Percentiles rank a stretch among this genome's conserved stretches.
phyloP scores from a whole-genome alignment of 805 yeast species.

The Saccharomyces jurei region DNA sequence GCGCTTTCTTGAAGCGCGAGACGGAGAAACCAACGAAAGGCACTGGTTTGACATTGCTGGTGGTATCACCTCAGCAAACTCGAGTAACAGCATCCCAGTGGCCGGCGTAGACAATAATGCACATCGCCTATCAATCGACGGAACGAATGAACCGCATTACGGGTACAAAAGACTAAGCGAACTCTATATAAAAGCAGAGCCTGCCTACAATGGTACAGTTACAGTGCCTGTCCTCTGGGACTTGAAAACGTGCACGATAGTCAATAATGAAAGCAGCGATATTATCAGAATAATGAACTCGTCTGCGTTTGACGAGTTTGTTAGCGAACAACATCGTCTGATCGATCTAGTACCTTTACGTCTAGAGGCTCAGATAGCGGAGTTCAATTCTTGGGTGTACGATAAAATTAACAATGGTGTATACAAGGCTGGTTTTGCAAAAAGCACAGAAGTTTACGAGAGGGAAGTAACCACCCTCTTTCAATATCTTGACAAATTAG shows the following conservation, averaged over 20 bases:
- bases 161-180: slow-evolving; percentile 54
- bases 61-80: slow-evolving; percentile 1
- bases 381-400: slow-evolving; percentile 69
- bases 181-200: slow-evolving; percentile 63
- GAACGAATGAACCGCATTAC: slow-evolving; percentile 51
- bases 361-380: slow-evolving; percentile 53
- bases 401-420: slow-evolving; percentile 86
- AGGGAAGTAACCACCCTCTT: slow-evolving; percentile 58
- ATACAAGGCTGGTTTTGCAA: slow-evolving; percentile 84
- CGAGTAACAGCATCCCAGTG: slow-evolving; percentile 1
- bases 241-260: slow-evolving; percentile 67
- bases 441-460: slow-evolving; percentile 74
- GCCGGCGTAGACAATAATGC: slow-evolving; percentile 9
- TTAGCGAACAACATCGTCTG: slow-evolving; percentile 32
- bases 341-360: slow-evolving; percentile 51
- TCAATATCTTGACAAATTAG: slow-evolving; percentile 61
- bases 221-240: slow-evolving; percentile 94
- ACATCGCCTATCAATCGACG: slow-evolving; percentile 14
- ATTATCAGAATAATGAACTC: slow-evolving; percentile 73
- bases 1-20: slow-evolving; percentile 44
- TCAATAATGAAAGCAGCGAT: slow-evolving; percentile 82
- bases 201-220: slow-evolving; percentile 67
- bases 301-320: slow-evolving; percentile 51
- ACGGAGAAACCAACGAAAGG: slow-evolving; percentile 3
- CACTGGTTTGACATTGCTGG: slow-evolving; percentile 10